Evolutionary conservation across 306 rosid species (phyloP).

Genomic region (Medicago lupulina): DNA sequence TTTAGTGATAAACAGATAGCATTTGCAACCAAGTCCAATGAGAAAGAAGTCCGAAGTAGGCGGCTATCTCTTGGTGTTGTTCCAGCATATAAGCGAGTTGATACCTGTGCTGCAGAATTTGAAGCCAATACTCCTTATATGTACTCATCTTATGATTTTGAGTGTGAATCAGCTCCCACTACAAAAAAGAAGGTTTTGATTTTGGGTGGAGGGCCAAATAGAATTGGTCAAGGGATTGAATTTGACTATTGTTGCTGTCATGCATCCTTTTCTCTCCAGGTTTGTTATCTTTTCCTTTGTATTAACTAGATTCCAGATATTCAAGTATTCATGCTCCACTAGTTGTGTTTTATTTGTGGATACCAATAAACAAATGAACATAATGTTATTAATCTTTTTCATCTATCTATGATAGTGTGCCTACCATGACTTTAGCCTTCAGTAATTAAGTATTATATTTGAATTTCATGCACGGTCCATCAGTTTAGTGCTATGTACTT

Average conservation of each 20-base stretch:
- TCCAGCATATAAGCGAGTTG: conserved; percentile 92
- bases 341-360: conserved; percentile 7
- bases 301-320: conserved; percentile 33
- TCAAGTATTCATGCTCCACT: conserved; percentile 25
- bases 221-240: conserved; percentile 99
- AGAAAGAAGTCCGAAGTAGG: conserved; percentile 74
- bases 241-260: conserved; percentile 99
- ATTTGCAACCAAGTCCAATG: conserved; percentile 86
- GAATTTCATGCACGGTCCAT: conserved; percentile 22
- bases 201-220: conserved; percentile 97
- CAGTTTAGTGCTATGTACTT: not conserved
- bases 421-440: conserved; percentile 18
- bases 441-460: conserved; percentile 11
- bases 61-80: conserved; percentile 71
- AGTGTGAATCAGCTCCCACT: conserved; percentile 96
- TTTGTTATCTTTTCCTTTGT: conserved; percentile 37
- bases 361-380: not conserved
- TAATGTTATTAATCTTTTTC: too few relatives aligned
- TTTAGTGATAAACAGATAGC: conserved; percentile 96
- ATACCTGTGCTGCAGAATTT: conserved; percentile 99
- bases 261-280: conserved; percentile 94
- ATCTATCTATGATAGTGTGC: too few relatives aligned
- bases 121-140: conserved; percentile 98
- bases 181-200: conserved; percentile 81
- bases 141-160: conserved; percentile 98